Evolutionary conservation across 2,329 filamentous ascomycete genomes (phyloP), one percentile per base, ranked within the genome.

Genomic region (Metarhizium anisopliae): DNA sequence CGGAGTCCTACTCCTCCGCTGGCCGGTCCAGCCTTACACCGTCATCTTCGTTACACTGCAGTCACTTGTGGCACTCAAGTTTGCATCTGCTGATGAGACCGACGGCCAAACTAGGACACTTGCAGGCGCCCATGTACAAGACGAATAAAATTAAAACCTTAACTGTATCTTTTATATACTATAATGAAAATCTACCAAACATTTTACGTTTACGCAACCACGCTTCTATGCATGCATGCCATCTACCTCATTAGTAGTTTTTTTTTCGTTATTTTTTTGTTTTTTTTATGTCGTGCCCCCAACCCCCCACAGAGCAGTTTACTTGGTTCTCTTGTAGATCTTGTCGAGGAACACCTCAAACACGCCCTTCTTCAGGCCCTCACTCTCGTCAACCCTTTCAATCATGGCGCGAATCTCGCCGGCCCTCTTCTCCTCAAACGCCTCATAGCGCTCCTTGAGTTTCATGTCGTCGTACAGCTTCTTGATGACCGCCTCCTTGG

Each of bases 301-400:
- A 6, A 32, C 25, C 4, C 36, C 36, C 35, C 16, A 2, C n/a
- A 13, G 29, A 20, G 11, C 42, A 35, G 61, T n/a, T 72, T 89
- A 97, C 77, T 96, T 97, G 82, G 84, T 94, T 69, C 94, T 83
- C 85, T 96, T 96, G 83, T 97, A 97, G 69, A 99, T 97, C 83
- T 99, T 99, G 72, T 80, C 79, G 61, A 99, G 78, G 80, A 97
- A 99, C 49, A 83, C 81, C 65, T 95, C 87, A 63, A 97, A 96
- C 45, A 97, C 83, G 58, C 80, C 82, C 81, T 90, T 94, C 82
- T 95, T 96, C 67, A 99, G 75, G 16, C 94, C 94, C 61, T 88
- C 82, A 59, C 80, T 85, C 80, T 96, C 92, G 67, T 99, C 91
- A 53, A 97, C 77, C 58, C 84, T 75, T 25, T 78, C 80, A 66